Evolutionary conservation across 495 filamentous ascomycete genomes (phyloP).

Genomic region (Annulohypoxylon maeteangense): DNA sequence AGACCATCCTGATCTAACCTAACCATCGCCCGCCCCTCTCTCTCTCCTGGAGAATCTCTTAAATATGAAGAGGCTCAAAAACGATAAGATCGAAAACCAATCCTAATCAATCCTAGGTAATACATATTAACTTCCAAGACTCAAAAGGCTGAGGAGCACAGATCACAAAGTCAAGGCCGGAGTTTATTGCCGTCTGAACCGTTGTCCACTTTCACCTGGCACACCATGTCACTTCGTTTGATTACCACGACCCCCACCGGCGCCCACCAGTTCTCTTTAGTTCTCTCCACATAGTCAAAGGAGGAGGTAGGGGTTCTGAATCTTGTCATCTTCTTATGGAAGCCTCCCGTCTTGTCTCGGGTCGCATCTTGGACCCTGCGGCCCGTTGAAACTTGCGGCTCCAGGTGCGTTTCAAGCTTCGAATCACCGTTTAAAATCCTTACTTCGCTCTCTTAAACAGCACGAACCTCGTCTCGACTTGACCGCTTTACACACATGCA

Average conservation of each 20-base stretch:
- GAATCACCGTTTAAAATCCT: conserved; percentile 21
- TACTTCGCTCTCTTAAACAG: conserved; percentile 1
- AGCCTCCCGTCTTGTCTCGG: conserved; percentile 30
- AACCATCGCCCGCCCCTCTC: background rate
- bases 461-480: conserved; percentile 26
- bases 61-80: conserved; percentile 2
- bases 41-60: background rate
- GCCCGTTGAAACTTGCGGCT: conserved; percentile 43
- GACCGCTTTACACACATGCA: conserved; percentile 13
- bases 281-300: background rate
- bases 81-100: conserved; percentile 4
- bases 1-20: too few relatives aligned
- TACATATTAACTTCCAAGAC: background rate
- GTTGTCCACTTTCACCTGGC: conserved; percentile 10
- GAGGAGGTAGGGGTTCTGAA: background rate
- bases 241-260: conserved; percentile 37
- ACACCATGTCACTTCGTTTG: conserved; percentile 20
- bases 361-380: conserved; percentile 37
- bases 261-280: conserved; percentile 22
- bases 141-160: conserved; percentile 28
- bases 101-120: background rate
- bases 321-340: conserved; percentile 23
- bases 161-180: conserved; percentile 20
- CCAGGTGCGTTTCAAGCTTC: conserved; percentile 41
- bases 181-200: conserved; percentile 38